Percentiles rank a stretch among this genome's conserved stretches.
phyloP scores from a whole-genome alignment of 1,139 yeast species.

The Williopsis jadinii region DNA sequence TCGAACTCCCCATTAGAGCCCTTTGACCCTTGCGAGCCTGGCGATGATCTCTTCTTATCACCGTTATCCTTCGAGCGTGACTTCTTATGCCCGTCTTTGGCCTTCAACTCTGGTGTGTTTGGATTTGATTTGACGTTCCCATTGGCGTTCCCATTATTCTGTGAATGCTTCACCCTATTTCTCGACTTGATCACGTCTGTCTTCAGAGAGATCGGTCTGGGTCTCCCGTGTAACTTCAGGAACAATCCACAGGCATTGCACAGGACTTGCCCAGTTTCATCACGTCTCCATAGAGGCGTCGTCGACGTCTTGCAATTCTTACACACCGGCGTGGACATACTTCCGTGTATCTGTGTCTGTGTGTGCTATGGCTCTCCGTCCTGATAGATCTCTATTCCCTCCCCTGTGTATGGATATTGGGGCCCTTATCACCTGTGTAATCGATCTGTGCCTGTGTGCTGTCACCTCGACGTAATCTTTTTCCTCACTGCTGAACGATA shows the following conservation, averaged over 20 bases:
- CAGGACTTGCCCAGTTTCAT: constrained; percentile 85
- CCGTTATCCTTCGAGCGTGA: neutral
- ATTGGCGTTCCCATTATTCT: constrained; percentile 3
- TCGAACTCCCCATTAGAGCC: too few species aligned
- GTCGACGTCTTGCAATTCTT: constrained; percentile 88
- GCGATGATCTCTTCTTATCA: neutral
- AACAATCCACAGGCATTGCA: constrained; percentile 96
- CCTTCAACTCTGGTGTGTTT: constrained; percentile 17
- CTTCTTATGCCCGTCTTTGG: constrained; percentile 13
- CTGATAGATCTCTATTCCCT: too few species aligned
- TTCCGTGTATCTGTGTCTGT: too few species aligned
- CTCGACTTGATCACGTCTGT: constrained; percentile 89
- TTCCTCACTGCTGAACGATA: too few species aligned
- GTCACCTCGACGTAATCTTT: too few species aligned
- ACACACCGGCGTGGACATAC: constrained; percentile 61
- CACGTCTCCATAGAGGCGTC: constrained; percentile 93
- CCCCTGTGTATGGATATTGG: too few species aligned
- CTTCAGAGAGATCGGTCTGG: constrained; percentile 84
- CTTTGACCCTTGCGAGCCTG: constrained; percentile 1
- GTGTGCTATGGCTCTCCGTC: too few species aligned
- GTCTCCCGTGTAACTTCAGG: constrained; percentile 83
- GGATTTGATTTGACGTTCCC: constrained; percentile 10
- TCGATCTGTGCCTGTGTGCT: too few species aligned
- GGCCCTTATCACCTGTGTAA: too few species aligned
- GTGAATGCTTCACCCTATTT: constrained; percentile 45